Base-by-base conservation (phyloP, 495 filamentous ascomycete genomes). In the Podospora conica region DNA sequence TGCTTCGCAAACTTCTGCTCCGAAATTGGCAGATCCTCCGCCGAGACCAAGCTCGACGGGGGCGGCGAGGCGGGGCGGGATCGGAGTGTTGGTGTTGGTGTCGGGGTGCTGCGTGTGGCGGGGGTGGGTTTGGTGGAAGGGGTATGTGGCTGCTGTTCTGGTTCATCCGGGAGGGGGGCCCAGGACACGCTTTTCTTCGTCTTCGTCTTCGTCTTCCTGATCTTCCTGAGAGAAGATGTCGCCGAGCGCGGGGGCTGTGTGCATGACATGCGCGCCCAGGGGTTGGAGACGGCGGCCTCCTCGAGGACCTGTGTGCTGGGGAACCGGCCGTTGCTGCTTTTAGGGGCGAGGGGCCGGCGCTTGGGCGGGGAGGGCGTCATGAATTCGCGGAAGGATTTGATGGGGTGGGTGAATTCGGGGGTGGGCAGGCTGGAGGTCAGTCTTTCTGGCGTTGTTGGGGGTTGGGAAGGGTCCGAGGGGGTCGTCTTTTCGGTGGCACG, bases 161-260 rank as follows among this genome's bases (percentile, higher is more conserved):
- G 20, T 58, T 60, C 64, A n/a, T 64, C 58, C 1, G 71, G 70
- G 0, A 73, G 60, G 1, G 68, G 65, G 15, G 66, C 73, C 68
- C 72, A 78, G 0, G 71, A 70, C 8, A 78, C 76, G n/a, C 68
- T 68, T 28, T 75, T 75, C 23, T 9, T 58, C n/a, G n/a, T 63
- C 31, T 56, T 73, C 11, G 22, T n/a, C 2, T 58, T 69, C 8
- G 18, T 56, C 3, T 58, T 24, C 8, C 48, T 11, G 10, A 31
- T 63, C 6, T 62, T 68, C 0, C 57, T 63, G 31, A 20, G 40
- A 5, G 53, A 31, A 3, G 65, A 48, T 9, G 29, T 11, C 6
- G 2, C n/a, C 40, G 40, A n/a, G 40, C 40, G 40, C 40, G 40
- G 40, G 18, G 40, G 40, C 15, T 48, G 40, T 5, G 40, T 48